phyloP scores from a whole-genome alignment of 495 filamentous ascomycete species.

The Xylaria palmicola region DNA sequence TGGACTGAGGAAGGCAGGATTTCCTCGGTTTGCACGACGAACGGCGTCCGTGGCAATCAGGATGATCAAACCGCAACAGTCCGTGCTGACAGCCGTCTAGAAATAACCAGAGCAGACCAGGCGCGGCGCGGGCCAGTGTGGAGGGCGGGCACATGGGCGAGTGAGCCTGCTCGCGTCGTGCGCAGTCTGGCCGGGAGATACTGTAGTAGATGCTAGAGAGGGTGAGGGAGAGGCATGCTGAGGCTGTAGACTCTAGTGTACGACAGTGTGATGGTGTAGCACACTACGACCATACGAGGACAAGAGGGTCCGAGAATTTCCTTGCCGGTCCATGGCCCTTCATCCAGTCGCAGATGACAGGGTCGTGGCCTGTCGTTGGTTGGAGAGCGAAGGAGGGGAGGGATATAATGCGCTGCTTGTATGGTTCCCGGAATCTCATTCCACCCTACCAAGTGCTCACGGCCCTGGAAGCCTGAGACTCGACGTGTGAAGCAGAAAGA shows the following conservation, averaged over 20 bases:
- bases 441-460: not conserved
- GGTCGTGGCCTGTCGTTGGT: conserved; percentile 12
- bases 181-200: too few species aligned
- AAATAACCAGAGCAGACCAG: not conserved
- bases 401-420: conserved; percentile 10
- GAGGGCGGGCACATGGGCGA: conserved; percentile 2
- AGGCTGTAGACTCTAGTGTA: conserved; percentile 10
- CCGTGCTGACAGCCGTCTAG: conserved; percentile 16
- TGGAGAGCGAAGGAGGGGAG: conserved; percentile 12
- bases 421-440: conserved; percentile 15
- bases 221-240: conserved; percentile 9
- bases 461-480: not conserved
- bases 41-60: conserved; percentile 4
- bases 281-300: conserved; percentile 6
- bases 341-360: conserved; percentile 12
- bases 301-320: conserved; percentile 14
- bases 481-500: conserved; percentile 3
- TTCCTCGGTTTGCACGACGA: conserved; percentile 7
- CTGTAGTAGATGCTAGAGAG: not conserved
- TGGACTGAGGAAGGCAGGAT: conserved; percentile 23
- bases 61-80: conserved; percentile 17
- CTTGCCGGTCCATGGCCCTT: not conserved
- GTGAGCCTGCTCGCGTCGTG: too few species aligned
- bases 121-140: not conserved
- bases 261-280: not conserved